Conservation (phyloP, 768 basidiomycete species). For the Tricholoma bakamatsutake region DNA sequence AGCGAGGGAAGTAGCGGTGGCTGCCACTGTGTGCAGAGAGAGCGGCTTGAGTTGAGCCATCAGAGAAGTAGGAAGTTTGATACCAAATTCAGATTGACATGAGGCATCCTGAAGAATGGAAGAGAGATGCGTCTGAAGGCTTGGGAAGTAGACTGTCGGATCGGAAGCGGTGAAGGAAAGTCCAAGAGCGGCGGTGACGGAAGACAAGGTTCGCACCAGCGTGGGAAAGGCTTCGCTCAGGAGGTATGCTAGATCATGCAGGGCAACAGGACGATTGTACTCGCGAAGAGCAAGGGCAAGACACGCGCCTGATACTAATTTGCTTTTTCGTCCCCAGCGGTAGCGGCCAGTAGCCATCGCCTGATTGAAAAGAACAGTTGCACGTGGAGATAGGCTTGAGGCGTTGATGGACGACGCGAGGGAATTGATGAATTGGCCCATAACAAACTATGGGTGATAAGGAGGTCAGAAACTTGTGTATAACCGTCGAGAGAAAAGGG, state of each 20-base stretch:
- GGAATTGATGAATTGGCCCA: constrained; percentile 56
- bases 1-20: constrained; percentile 42
- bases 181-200: constrained; percentile 46
- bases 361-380: constrained; percentile 62
- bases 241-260: constrained; percentile 64
- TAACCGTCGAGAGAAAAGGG: constrained; percentile 10
- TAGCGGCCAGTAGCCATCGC: constrained; percentile 52
- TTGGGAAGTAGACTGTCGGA: constrained; percentile 53
- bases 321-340: constrained; percentile 74
- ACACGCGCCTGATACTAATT: constrained; percentile 60
- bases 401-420: constrained; percentile 54
- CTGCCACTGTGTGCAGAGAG: constrained; percentile 35
- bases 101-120: constrained; percentile 22
- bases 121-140: constrained; percentile 48
- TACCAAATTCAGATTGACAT: constrained; percentile 12
- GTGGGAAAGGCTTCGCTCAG: constrained; percentile 46
- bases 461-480: constrained; percentile 10
- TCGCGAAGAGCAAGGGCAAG: constrained; percentile 70
- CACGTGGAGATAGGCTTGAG: constrained; percentile 59
- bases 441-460: constrained; percentile 43
- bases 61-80: constrained; percentile 27
- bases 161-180: constrained; percentile 50
- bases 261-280: constrained; percentile 57
- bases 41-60: constrained; percentile 34
- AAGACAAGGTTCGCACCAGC: constrained; percentile 51